Evolutionary conservation across 352 stramenopile species (phyloP), one percentile per base, ranked within the genome.

Genomic region (Phytophthora constricta): DNA sequence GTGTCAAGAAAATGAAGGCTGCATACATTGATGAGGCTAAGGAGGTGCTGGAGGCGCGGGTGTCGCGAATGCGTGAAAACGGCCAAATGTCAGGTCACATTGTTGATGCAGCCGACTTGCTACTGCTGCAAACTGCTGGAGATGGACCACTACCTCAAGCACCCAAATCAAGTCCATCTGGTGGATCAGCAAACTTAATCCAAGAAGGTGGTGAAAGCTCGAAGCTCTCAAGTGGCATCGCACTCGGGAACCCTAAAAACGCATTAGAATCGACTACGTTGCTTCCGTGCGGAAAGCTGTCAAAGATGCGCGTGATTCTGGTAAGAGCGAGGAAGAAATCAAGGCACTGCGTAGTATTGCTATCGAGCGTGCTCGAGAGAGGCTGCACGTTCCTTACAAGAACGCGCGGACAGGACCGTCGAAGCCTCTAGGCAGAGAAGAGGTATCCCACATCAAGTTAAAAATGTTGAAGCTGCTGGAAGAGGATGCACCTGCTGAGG

Each of bases 11-110:
- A 56, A 93, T 96, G 84, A 94, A 94, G 67, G 84, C 87, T 5
- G 86, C 83, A 43, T 96, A 93, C 57, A 96, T 96, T 62, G 87
- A 96, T 48, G 87, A 96, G 70, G 86, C 87, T 2, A 96, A 96
- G 62, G 87, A 96, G 65, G 87, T 96, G 26, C 80, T 96, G 0
- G 87, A 96, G 61, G 87, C 84, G 10, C 81, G 87, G 19, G 87
- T 96, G 25, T 91, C 87, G 17, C 82, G 86, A 17, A 74, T 94
- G 72, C 86, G 86, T 27, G 87, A 96, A 45, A 96, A 86, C 51
- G 78, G 84, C 26, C 88, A 87, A 53, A 79, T 79, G 4, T 79
- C 84, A 0, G 76, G 81, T 22, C 74, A 90, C 55, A 78, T 96
- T 50, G 84, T 96, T n/a, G 87, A 96, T 26, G 86, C 92, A 68